Evolutionary conservation across 2,329 filamentous ascomycete species (phyloP), one percentile per base, ranked within the genome.

Genomic region (Monilinia fructigena): DNA sequence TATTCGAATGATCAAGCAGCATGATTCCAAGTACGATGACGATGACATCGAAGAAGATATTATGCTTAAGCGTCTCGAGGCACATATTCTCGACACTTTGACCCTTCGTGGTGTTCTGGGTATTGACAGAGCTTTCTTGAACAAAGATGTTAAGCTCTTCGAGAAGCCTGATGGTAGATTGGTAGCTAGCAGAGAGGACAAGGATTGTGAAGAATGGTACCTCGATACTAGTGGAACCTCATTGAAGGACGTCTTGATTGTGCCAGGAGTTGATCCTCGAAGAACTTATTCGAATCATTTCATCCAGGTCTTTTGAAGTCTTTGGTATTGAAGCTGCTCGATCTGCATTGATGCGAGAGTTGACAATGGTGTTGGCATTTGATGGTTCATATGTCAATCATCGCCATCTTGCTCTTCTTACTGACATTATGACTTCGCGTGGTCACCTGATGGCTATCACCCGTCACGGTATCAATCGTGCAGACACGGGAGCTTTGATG

Each of bases 371-470:
- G 76, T 81, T 99, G 81, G 93, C 95, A 35, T 99, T 99, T 77
- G 95, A 98, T 77, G 96, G 96, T 85, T 98, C 95, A 18, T 99
- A 99, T 78, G 95, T 99, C 85, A 99, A 99, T 78, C 93, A 98
- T 80, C 93, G 95, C 75, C 95, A 99, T 82, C 88, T 99, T 82
- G 91, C 93, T 58, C 86, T 99, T 47, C 84, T 99, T 63, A 93
- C 96, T 71, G 95, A 99, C 80, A 92, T 99, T 70, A 99, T 99
- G 95, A 97, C 93, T 38, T 93, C 96, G 74, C 87, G 95, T 74
- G 95, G 95, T 72, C 89, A 90, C 74, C 89, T 99, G 75, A 97
- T 97, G 78, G 94, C 95, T 18, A 94, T 99, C 70, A 99, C 95
- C 66, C 91, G 95, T 79, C 95, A 99, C 77, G 95, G 95, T 80